phyloP scores from a whole-genome alignment of 345 rosid species.

The Pelargonium nanum region DNA sequence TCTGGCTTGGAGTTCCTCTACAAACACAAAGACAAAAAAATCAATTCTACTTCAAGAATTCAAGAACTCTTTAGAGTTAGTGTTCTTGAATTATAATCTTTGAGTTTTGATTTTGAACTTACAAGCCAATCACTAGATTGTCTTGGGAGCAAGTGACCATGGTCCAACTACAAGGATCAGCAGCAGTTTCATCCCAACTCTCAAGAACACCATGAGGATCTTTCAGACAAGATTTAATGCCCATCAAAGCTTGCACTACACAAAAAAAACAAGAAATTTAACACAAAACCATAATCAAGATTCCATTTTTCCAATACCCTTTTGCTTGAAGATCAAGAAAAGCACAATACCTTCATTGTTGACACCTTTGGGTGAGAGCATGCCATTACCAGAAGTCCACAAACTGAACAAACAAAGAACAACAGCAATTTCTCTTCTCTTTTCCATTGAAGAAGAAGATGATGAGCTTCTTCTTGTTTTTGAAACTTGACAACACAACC shows the following conservation, averaged over 20 bases:
- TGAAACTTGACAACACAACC: background rate
- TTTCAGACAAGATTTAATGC: conserved; percentile 29
- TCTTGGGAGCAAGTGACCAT: conserved; percentile 63
- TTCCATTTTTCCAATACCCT: background rate
- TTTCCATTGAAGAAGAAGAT: conserved; percentile 21
- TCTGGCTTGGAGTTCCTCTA: conserved; percentile 84
- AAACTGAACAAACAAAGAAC: conserved; percentile 24
- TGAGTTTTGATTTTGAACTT: conserved; percentile 30
- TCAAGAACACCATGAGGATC: conserved; percentile 63
- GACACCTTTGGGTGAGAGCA: conserved; percentile 64
- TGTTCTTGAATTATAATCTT: too few relatives aligned
- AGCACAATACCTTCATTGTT: conserved; percentile 61
- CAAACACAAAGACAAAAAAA: conserved; percentile 8
- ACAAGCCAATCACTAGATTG: conserved; percentile 55
- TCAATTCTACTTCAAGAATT: background rate
- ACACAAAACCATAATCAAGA: too few relatives aligned
- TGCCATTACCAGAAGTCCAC: conserved; percentile 36
- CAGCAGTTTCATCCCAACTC: conserved; percentile 67
- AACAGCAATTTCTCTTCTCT: conserved; percentile 17
- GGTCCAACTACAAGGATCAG: conserved; percentile 87
- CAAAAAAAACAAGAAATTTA: too few relatives aligned
- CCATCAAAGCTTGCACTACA: conserved; percentile 72
- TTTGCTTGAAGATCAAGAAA: background rate
- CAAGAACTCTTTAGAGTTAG: background rate
- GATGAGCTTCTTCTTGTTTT: too few relatives aligned